These are phyloP conservation scores for Phytophthora nicotianae DNA, from an alignment of 352 stramenopile genomes.

Conservation along the genomic window DNA sequence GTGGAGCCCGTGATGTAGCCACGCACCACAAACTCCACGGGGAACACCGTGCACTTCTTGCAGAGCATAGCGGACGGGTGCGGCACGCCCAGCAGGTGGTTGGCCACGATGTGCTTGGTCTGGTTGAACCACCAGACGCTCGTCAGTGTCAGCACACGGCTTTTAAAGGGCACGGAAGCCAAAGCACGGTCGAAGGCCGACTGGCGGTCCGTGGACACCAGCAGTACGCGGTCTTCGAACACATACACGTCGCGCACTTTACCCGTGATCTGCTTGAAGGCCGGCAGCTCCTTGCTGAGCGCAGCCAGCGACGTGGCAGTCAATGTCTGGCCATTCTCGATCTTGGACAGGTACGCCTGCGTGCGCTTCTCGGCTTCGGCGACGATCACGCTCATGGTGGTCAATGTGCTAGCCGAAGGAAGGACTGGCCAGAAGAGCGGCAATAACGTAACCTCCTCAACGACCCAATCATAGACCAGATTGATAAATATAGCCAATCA, in stretches of 20 bases:
- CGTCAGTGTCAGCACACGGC: conserved; percentile 96
- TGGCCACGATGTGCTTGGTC: conserved; percentile 96
- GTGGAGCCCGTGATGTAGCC: conserved; percentile 97
- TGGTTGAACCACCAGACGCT: conserved; percentile 96
- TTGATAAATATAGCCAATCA: conserved; percentile 4
- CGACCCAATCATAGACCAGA: background rate
- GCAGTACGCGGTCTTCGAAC: conserved; percentile 87
- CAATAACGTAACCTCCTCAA: background rate
- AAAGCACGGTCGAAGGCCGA: conserved; percentile 98
- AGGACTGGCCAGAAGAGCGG: conserved; percentile 13
- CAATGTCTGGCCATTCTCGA: conserved; percentile 49
- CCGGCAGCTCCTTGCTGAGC: conserved; percentile 40
- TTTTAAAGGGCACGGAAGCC: conserved; percentile 97
- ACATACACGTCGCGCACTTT: conserved; percentile 95
- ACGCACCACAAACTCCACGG: conserved; percentile 99
- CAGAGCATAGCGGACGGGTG: conserved; percentile 96
- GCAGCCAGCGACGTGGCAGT: conserved; percentile 63
- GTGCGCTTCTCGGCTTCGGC: conserved; percentile 70
- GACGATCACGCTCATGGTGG: conserved; percentile 48
- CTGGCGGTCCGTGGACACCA: conserved; percentile 99
- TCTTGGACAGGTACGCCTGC: conserved; percentile 67
- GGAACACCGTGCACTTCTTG: conserved; percentile 96
- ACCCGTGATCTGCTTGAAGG: conserved; percentile 69
- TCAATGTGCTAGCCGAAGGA: conserved; percentile 1
- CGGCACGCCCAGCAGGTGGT: conserved; percentile 95